Conservation (phyloP, 768 basidiomycete species). For the Tremella fuciformis region DNA sequence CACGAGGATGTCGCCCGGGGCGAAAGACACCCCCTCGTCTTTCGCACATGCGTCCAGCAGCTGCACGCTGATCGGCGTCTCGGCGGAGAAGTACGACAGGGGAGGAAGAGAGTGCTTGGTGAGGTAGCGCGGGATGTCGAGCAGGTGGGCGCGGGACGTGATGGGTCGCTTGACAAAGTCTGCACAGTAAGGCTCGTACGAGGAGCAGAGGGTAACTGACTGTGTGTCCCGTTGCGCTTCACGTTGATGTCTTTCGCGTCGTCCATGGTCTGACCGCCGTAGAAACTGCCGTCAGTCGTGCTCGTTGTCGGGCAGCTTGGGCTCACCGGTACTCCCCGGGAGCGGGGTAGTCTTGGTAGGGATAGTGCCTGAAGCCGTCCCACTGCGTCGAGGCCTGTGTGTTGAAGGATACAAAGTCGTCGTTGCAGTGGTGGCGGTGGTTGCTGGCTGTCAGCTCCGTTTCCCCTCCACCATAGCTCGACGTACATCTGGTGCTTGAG, state of each 20-base stretch:
- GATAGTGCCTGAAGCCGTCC: slow-evolving; percentile 19
- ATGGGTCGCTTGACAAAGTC: slow-evolving; percentile 28
- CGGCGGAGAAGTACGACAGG: slow-evolving; percentile 8
- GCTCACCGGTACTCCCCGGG: slow-evolving; percentile 27
- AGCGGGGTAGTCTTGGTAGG: slow-evolving; percentile 27
- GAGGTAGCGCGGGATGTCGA: slow-evolving; percentile 15
- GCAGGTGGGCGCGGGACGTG: slow-evolving; percentile 13
- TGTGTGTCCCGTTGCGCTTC: slow-evolving; percentile 29
- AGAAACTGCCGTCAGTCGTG: too few relatives aligned
- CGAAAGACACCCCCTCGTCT: slow-evolving; percentile 13
- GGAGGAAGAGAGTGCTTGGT: background rate
- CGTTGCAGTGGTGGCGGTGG: slow-evolving; percentile 21
- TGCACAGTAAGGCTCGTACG: slow-evolving; percentile 4
- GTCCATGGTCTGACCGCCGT: slow-evolving; percentile 6
- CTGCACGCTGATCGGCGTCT: slow-evolving; percentile 18
- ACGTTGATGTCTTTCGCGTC: slow-evolving; percentile 14
- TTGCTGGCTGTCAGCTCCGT: slow-evolving; percentile 8
- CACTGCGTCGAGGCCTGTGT: slow-evolving; percentile 18
- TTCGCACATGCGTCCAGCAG: slow-evolving; percentile 15
- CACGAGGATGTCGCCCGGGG: slow-evolving; percentile 15
- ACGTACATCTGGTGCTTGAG: slow-evolving; percentile 13
- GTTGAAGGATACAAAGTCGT: slow-evolving; percentile 17
- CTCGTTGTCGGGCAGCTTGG: slow-evolving; percentile 16
- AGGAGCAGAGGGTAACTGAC: slow-evolving; percentile 17
- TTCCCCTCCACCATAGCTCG: background rate